phyloP scores from a whole-genome alignment of 2,329 filamentous ascomycete species.

The Fusarium udum region DNA sequence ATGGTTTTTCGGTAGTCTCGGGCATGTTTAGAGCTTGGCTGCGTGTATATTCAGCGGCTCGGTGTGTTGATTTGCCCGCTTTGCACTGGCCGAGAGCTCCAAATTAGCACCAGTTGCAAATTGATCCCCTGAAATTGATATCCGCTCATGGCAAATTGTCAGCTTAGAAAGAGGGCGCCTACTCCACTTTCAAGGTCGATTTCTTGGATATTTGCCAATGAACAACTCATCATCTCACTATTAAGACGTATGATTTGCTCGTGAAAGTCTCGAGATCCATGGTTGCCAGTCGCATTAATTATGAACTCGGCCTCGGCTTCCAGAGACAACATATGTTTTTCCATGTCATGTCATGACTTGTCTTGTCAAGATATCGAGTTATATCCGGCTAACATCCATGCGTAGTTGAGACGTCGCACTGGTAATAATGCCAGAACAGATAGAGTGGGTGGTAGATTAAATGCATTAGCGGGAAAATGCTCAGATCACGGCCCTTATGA shows the following conservation, averaged over 20 bases:
- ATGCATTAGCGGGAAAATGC: constrained; percentile 7
- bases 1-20: constrained; percentile 38
- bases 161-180: constrained; percentile 27
- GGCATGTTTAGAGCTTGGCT: constrained; percentile 28
- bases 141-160: constrained; percentile 40
- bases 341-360: constrained; percentile 13
- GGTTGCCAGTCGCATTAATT: neutral
- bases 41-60: constrained; percentile 5
- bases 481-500: neutral
- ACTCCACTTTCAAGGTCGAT: constrained; percentile 38
- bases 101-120: constrained; percentile 23
- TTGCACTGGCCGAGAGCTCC: neutral
- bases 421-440: neutral
- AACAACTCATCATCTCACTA: constrained; percentile 11
- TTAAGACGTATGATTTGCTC: constrained; percentile 36
- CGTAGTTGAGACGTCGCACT: neutral
- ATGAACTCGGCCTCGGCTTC: neutral
- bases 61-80: constrained; percentile 14
- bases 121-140: constrained; percentile 29
- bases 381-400: neutral
- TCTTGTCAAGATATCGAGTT: neutral
- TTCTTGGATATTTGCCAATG: constrained; percentile 32
- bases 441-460: neutral
- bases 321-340: constrained; percentile 5
- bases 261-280: constrained; percentile 19